These are phyloP conservation scores for Cicer arietinum DNA, from an alignment of 306 rosid genomes.

Conservation along the genomic window DNA sequence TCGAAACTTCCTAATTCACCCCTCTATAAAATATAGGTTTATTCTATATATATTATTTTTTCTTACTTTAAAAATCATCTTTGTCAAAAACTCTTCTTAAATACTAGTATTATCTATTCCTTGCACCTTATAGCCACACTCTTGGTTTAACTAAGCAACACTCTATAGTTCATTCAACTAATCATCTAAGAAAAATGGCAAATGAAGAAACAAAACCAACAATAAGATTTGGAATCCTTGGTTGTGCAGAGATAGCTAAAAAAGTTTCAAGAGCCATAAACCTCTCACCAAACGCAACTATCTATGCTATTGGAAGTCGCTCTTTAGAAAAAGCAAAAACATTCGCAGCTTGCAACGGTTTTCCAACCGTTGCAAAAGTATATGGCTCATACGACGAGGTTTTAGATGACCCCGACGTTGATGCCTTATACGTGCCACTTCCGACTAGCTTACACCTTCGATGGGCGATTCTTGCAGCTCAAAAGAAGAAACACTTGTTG, in stretches of 20 bases:
- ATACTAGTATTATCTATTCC: too few relatives aligned
- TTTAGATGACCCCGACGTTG: slow-evolving; percentile 68
- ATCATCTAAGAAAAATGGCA: slow-evolving; percentile 10
- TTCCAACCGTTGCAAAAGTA: slow-evolving; percentile 58
- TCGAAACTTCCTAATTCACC: too few relatives aligned
- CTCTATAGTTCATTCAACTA: not conserved
- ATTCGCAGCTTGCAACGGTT: slow-evolving; percentile 63
- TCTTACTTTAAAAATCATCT: too few relatives aligned
- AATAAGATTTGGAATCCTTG: slow-evolving; percentile 71
- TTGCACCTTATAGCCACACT: not conserved
- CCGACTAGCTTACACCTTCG: slow-evolving; percentile 71
- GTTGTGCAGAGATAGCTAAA: slow-evolving; percentile 76
- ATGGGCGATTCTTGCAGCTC: slow-evolving; percentile 80
- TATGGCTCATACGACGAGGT: slow-evolving; percentile 77
- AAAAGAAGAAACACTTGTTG: slow-evolving; percentile 79
- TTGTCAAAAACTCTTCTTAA: too few relatives aligned
- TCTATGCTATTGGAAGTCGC: slow-evolving; percentile 72
- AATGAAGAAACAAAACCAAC: slow-evolving; percentile 15
- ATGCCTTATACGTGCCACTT: slow-evolving; percentile 74
- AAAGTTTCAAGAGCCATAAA: slow-evolving; percentile 71
- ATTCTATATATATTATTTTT: too few relatives aligned
- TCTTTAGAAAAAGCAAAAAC: slow-evolving; percentile 64
- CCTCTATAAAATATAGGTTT: too few relatives aligned
- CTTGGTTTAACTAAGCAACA: not conserved
- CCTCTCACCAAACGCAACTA: slow-evolving; percentile 62